phyloP scores from a whole-genome alignment of 768 basidiomycete species.

The Sarcomyxa edulis region DNA sequence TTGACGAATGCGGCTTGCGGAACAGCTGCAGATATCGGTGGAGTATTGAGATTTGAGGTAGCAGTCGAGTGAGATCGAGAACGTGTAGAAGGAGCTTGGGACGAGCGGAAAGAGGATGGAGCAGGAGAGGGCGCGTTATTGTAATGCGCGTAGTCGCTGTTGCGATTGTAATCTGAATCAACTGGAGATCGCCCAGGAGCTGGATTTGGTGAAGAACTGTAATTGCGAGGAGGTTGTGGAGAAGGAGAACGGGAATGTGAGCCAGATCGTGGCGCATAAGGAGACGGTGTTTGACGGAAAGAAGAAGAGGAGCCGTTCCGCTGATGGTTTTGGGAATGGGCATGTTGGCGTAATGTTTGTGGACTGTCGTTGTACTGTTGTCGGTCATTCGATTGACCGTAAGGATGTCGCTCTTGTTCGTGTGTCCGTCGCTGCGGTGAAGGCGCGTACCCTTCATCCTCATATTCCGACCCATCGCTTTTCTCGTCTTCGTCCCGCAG shows the following conservation, averaged over 20 bases:
- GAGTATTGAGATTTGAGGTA: slow-evolving; percentile 50
- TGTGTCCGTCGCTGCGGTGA: slow-evolving; percentile 33
- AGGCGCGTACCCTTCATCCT: slow-evolving; percentile 48
- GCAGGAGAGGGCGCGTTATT: slow-evolving; percentile 33
- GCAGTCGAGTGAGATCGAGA: slow-evolving; percentile 57
- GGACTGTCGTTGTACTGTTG: background rate
- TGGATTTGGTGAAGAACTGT: slow-evolving; percentile 18
- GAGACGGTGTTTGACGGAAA: slow-evolving; percentile 30
- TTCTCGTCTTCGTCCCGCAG: slow-evolving; percentile 34
- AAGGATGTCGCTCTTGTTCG: slow-evolving; percentile 34
- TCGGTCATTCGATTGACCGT: slow-evolving; percentile 17
- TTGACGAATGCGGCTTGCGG: slow-evolving; percentile 89
- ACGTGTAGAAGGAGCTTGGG: slow-evolving; percentile 47
- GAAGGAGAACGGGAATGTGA: slow-evolving; percentile 40
- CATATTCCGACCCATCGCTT: slow-evolving; percentile 67
- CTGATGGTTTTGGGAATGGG: slow-evolving; percentile 43
- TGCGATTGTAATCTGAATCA: too few species aligned
- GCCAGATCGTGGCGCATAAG: slow-evolving; percentile 27
- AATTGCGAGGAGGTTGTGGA: slow-evolving; percentile 13
- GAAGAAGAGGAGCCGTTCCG: slow-evolving; percentile 47
- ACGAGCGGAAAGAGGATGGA: slow-evolving; percentile 43
- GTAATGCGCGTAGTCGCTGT: slow-evolving; percentile 22
- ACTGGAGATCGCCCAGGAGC: too few species aligned
- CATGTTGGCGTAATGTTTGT: slow-evolving; percentile 28
- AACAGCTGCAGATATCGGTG: slow-evolving; percentile 72